phyloP scores from a whole-genome alignment of 164 flowering plant genomes.

The Tetracentron sinense region DNA sequence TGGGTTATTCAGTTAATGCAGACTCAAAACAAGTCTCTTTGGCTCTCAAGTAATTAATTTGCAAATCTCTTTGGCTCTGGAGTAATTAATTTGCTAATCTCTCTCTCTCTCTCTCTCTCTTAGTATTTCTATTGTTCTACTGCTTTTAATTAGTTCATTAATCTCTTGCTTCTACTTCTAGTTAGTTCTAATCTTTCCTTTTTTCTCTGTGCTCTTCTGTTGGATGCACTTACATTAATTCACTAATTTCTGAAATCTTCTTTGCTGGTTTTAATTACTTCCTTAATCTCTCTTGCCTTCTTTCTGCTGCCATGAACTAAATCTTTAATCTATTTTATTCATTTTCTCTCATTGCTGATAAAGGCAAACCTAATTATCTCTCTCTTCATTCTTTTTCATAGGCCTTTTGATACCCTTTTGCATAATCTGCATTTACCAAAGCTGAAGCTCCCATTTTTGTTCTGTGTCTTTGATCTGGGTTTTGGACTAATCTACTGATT shows the following conservation, averaged over 20 bases:
- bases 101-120: conserved; percentile 1
- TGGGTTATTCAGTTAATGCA: no score
- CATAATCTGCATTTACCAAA: neutral
- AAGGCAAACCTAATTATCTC: neutral
- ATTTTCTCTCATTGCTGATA: no score
- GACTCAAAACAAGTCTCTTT: neutral
- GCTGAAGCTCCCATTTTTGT: neutral
- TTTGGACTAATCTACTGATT: neutral
- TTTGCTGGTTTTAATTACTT: neutral
- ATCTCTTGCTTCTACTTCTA: neutral
- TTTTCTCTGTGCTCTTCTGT: no score
- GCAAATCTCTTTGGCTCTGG: neutral
- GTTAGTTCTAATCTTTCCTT: no score
- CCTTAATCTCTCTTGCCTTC: neutral
- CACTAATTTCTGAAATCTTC: neutral
- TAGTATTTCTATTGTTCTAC: neutral
- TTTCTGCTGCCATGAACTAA: no score
- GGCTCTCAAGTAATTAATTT: neutral
- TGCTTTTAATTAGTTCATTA: neutral
- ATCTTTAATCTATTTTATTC: no score
- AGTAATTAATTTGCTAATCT: neutral
- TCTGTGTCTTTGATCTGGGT: neutral
- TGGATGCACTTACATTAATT: no score
- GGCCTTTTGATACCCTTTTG: neutral
- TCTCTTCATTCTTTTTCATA: neutral